Percentiles rank a stretch among this genome's conserved stretches.
These are phyloP conservation scores for Cyberlindnera meyerae DNA, from an alignment of 805 yeast species.

Conservation along the genomic window DNA sequence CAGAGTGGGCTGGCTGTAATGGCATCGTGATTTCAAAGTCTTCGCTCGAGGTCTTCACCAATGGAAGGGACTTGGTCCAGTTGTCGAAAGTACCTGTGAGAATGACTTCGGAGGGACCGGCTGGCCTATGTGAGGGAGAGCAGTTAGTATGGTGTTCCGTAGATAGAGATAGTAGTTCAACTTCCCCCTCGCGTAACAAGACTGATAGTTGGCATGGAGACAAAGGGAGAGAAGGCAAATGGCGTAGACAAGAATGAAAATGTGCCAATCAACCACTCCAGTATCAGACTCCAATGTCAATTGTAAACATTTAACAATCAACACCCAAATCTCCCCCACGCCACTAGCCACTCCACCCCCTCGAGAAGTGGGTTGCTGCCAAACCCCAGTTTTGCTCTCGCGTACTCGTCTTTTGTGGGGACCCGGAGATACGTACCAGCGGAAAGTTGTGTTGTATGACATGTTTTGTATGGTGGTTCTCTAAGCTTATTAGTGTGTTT, in stretches of 20 bases:
- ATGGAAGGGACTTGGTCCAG: slow-evolving; percentile 57
- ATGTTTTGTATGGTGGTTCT: too few species aligned
- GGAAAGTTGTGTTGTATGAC: slow-evolving; percentile 12
- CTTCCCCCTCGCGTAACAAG: too few species aligned
- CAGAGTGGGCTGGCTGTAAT: slow-evolving; percentile 31
- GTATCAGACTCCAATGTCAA: too few species aligned
- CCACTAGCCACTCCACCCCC: too few species aligned
- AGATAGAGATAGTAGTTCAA: neutral
- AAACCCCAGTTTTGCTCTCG: neutral
- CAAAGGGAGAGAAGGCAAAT: too few species aligned
- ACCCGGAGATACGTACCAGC: slow-evolving; percentile 6
- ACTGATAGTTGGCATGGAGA: too few species aligned
- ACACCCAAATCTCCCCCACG: too few species aligned
- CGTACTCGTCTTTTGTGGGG: neutral
- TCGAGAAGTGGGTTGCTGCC: neutral
- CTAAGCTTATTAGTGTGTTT: neutral
- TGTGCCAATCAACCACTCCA: too few species aligned
- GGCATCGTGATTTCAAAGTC: slow-evolving; percentile 59
- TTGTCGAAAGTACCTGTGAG: slow-evolving; percentile 69
- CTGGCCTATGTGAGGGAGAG: slow-evolving; percentile 31
- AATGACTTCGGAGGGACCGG: slow-evolving; percentile 52
- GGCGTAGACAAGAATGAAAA: too few species aligned
- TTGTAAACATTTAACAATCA: too few species aligned
- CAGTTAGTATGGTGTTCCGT: slow-evolving; percentile 1
- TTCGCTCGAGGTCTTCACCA: slow-evolving; percentile 57